Base-by-base conservation (phyloP, 805 yeast genomes). In the Suhomyces canberraensis region DNA sequence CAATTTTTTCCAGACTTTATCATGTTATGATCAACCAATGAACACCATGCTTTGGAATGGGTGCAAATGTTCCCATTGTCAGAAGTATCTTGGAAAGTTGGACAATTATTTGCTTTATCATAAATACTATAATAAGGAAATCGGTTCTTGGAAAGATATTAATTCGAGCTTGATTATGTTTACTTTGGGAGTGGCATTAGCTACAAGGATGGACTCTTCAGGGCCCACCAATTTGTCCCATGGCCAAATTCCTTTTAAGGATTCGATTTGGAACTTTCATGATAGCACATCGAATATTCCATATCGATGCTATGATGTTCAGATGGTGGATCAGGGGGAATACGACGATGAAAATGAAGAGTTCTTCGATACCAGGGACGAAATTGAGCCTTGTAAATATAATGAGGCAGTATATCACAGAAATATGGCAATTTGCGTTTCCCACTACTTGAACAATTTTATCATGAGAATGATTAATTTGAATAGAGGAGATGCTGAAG, bases 11-110 rank as follows among this genome's bases (percentile, higher is more conserved):
- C 77, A 79, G 39, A 61, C 79, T 0, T 60, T 81, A 15, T 66
- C 87, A 0, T 76, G 86, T 42, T 84, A 83, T 52, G 95, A 84
- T 45, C 81, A 80, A 38, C 54, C 81, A 5, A 78, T 79, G 52
- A 82, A 86, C 31, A 84, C 81, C 43, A 45, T 84, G 34, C 55
- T 84, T 16, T 84, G 91, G 90, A 84, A 83, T 51, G 91, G 91
- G 0, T 84, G 91, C 54, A 71, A 69, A 25, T 84, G 95, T 52
- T 42, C 46, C 1, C 75, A 69, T 44, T 84, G 95, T 48, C 60
- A 61, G 11, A 61, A 61, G 35, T 64, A 62, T 27, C 56, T 84
- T 16, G 71, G 72, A 0, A 45, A 73, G 8, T 65, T 79, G 33
- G 95, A 84, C 47, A 66, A 73, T 11, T 83, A 71, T 45, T 55